A percentile compares a stretch with the other conserved stretches of the same genome.
phyloP scores from a whole-genome alignment of 78 protist genomes.

The Chrysochromulina tobinii region DNA sequence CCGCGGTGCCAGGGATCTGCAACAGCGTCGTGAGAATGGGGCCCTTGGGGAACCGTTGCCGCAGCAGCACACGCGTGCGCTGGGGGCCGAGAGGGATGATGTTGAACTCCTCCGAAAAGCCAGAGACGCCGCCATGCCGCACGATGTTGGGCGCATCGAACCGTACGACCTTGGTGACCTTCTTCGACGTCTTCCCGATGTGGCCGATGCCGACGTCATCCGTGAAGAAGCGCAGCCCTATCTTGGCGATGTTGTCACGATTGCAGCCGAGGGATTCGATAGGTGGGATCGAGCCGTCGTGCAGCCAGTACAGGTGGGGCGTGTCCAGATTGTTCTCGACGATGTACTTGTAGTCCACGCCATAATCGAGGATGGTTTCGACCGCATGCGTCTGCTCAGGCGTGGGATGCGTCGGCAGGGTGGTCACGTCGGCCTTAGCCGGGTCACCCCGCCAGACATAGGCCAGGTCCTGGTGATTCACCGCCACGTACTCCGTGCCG shows the following conservation, averaged over 20 bases:
- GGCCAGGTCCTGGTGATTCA: too few species aligned
- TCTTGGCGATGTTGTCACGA: not conserved
- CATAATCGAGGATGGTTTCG: not conserved
- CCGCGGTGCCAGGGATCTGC: not conserved
- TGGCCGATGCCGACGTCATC: not conserved
- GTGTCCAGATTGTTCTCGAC: not conserved
- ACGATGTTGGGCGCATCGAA: not conserved
- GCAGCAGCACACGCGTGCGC: not conserved
- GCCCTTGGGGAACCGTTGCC: not conserved
- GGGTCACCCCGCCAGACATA: too few species aligned
- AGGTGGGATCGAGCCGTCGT: not conserved
- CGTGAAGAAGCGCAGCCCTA: not conserved
- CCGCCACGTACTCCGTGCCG: too few species aligned
- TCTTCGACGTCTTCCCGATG: not conserved
- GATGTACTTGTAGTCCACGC: not conserved
- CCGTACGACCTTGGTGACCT: not conserved
- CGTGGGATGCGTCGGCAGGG: too few species aligned
- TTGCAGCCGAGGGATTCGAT: not conserved
- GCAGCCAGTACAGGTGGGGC: not conserved
- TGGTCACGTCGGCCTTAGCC: too few species aligned
- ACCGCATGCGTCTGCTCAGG: not conserved
- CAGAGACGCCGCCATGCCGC: not conserved
- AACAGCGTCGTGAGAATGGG: not conserved
- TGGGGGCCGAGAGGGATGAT: not conserved
- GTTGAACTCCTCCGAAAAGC: not conserved